Conservation (phyloP, 2,329 filamentous ascomycete genomes). For the Fusarium sulawesiense region DNA sequence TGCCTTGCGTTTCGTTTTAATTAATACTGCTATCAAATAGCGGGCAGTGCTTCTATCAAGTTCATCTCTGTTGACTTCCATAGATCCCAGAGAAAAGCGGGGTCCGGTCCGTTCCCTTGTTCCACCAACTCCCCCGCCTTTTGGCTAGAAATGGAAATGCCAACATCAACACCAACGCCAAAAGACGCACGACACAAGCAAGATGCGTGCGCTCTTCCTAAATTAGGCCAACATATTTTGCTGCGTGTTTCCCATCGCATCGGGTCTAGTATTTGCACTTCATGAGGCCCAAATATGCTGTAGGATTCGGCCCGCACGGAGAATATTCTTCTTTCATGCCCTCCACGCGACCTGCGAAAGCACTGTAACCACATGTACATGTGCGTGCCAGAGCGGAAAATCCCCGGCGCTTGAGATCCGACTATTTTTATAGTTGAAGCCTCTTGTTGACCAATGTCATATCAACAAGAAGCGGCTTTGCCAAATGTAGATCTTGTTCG, state of each 20-base stretch:
- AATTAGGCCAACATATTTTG: conserved; percentile 12
- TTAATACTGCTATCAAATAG: neutral
- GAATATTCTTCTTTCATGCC: conserved; percentile 24
- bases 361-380: conserved; percentile 26
- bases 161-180: neutral
- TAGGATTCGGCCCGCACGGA: conserved; percentile 33
- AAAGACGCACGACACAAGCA: neutral
- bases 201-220: conserved; percentile 11
- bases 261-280: neutral
- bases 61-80: neutral
- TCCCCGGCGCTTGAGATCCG: conserved; percentile 28
- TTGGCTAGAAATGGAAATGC: neutral
- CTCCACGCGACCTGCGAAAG: conserved; percentile 8
- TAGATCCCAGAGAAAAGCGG: neutral
- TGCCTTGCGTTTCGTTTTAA: conserved; percentile 15
- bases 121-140: neutral
- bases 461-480: conserved; percentile 28
- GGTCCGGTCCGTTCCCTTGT: neutral
- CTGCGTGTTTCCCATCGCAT: neutral
- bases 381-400: conserved; percentile 14
- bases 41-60: neutral
- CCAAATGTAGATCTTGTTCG: conserved; percentile 15
- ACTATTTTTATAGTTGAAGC: conserved; percentile 35
- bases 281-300: conserved; percentile 9
- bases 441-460: conserved; percentile 18